Evolutionary conservation across 768 basidiomycete genomes (phyloP), one percentile per base, ranked within the genome.

Genomic region (Sporobolomyces pararoseus): DNA sequence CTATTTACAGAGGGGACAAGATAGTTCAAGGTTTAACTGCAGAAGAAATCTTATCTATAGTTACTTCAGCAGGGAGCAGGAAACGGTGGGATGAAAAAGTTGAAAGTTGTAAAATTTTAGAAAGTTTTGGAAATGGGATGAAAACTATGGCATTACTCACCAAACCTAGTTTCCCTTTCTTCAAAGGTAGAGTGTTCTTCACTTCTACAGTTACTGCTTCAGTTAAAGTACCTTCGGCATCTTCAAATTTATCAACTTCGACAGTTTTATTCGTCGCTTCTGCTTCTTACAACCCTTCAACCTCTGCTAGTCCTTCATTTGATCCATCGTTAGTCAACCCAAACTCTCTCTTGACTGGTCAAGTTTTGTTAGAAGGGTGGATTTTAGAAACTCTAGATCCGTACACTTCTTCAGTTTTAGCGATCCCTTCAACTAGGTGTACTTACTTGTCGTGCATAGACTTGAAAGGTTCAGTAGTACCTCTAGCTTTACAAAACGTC

Each of bases 341-440:
- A 4, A 51, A 47, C 34, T 51, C 57, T 27, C 47, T 51, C 25
- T 27, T 6, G 39, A 23, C 58, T n/a, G 51, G 29, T 47, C 66
- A 89, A 19, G 82, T 91, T 39, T 87, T 89, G 73, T 81, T 99
- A 9, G 93, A 97, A 76, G 95, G 89, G 3, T 99, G 96, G 96
- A 86, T 95, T 37, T 80, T 96, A 75, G 93, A 99, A 81, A 97
- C 95, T 5, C 84, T 98, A 54, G 95, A 98, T 77, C 93, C 94
- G 0, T 97, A 97, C 74, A 89, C 91, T 29, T 88, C 87, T 69
- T 92, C 95, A 79, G 91, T 91, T 72, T 95, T 92, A 77, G 85
- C 91, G 17, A 95, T 98, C 52, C 96, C 94, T 1, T 96, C 92
- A 5, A 91, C 93, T 46, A 81, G 89, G 54, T 94, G 91, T 78